Percentiles rank a stretch among this genome's conserved stretches.
Evolutionary conservation across 768 basidiomycete genomes (phyloP).

Genomic region (Gautieria morchelliformis): DNA sequence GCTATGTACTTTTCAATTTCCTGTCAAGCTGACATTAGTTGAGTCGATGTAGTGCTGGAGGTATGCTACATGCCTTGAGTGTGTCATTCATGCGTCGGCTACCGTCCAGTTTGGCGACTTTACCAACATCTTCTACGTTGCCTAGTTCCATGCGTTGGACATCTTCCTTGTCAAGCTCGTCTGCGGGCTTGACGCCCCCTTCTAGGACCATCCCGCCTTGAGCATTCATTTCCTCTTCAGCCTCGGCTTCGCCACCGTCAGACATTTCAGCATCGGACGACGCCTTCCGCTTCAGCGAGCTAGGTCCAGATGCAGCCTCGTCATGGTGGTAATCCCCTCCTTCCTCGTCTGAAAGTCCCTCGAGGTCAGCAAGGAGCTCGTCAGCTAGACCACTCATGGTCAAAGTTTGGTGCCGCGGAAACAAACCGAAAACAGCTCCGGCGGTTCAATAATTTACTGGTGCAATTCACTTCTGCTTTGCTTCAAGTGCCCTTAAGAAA

Average conservation of each 20-base stretch:
- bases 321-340: slow-evolving; percentile 42
- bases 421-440: neutral
- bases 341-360: slow-evolving; percentile 67
- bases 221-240: slow-evolving; percentile 27
- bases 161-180: slow-evolving; percentile 89
- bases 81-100: slow-evolving; percentile 86
- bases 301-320: slow-evolving; percentile 13
- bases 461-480: neutral
- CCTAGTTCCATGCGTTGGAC: slow-evolving; percentile 92
- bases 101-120: slow-evolving; percentile 81
- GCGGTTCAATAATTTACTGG: too few relatives aligned
- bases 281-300: slow-evolving; percentile 54
- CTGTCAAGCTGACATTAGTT: slow-evolving; percentile 29
- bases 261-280: slow-evolving; percentile 46
- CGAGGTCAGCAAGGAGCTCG: slow-evolving; percentile 87
- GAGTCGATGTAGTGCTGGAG: neutral
- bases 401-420: neutral
- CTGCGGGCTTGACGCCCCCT: slow-evolving; percentile 88
- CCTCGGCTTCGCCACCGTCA: slow-evolving; percentile 31
- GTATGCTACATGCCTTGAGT: slow-evolving; percentile 45
- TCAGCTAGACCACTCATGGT: slow-evolving; percentile 78
- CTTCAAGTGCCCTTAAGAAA: neutral
- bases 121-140: slow-evolving; percentile 72
- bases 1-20: slow-evolving; percentile 82
- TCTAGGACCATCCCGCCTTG: slow-evolving; percentile 60